These are phyloP conservation scores for Hanseniaspora guilliermondii DNA, from an alignment of 805 yeast genomes.

Conservation along the genomic window DNA sequence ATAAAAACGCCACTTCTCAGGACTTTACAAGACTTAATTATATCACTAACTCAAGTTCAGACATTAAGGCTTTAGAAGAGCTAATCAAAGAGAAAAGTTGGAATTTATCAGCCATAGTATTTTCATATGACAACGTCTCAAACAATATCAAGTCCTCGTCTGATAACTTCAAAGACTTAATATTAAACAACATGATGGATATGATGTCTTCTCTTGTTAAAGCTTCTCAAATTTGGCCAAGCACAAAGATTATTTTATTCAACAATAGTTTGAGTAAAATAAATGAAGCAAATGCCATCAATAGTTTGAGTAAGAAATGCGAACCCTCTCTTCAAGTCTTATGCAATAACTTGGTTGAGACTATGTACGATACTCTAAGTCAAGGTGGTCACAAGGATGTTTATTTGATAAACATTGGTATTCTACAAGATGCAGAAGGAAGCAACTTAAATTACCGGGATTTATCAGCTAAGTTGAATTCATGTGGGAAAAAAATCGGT, in stretches of 20 bases:
- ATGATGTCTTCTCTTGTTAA: slow-evolving; percentile 5
- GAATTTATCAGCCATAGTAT: slow-evolving; percentile 7
- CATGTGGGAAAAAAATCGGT: not conserved
- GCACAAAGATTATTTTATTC: slow-evolving; percentile 7
- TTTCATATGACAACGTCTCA: slow-evolving; percentile 11
- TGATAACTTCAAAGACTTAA: slow-evolving; percentile 1
- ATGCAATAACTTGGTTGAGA: slow-evolving; percentile 2
- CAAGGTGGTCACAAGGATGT: not conserved
- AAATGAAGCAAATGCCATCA: not conserved
- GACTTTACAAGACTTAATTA: slow-evolving; percentile 14
- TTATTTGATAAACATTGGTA: slow-evolving; percentile 4
- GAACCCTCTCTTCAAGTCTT: slow-evolving; percentile 9
- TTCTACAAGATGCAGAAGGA: slow-evolving; percentile 1
- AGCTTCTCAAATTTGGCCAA: slow-evolving; percentile 4
- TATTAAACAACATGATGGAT: slow-evolving; percentile 13
- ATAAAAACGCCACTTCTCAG: not conserved
- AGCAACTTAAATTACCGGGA: not conserved
- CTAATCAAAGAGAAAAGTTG: slow-evolving; percentile 1
- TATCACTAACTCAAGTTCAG: slow-evolving; percentile 1
- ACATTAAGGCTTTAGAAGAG: not conserved
- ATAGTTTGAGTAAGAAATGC: not conserved
- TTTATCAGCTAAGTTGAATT: not conserved
- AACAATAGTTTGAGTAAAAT: slow-evolving; percentile 9
- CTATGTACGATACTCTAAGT: slow-evolving; percentile 6
- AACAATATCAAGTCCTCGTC: slow-evolving; percentile 4